Conservation (phyloP, 257 asterid genomes). For the Hygrophila difformis region DNA sequence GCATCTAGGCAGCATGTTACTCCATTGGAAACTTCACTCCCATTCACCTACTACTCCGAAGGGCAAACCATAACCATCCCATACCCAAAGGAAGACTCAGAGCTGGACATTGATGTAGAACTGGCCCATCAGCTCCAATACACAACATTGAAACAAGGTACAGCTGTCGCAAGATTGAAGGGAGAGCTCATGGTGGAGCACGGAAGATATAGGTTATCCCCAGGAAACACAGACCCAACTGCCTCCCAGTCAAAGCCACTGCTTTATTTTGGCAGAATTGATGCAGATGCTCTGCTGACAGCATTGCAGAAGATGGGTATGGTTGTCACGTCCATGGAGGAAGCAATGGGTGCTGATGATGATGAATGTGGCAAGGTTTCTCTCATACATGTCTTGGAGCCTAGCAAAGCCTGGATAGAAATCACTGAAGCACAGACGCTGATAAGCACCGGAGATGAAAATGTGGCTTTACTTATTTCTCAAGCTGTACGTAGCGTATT, state of each 20-base stretch:
- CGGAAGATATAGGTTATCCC: constrained; percentile 37
- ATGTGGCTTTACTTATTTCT: constrained; percentile 31
- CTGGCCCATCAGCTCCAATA: constrained; percentile 34
- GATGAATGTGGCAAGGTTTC: constrained; percentile 22
- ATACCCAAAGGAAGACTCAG: constrained; percentile 27
- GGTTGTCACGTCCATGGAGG: constrained; percentile 25
- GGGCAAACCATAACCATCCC: constrained; percentile 38
- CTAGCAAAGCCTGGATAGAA: constrained; percentile 39
- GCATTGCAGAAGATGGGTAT: constrained; percentile 38
- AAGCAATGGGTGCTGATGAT: constrained; percentile 10
- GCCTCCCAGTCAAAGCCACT: constrained; percentile 30
- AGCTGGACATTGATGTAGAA: constrained; percentile 40
- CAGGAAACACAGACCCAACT: constrained; percentile 23
- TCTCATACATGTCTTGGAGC: constrained; percentile 35
- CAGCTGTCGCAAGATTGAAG: constrained; percentile 30
- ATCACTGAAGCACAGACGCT: constrained; percentile 29
- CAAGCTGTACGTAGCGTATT: constrained; percentile 33
- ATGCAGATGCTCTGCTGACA: constrained; percentile 23
- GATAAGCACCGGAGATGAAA: constrained; percentile 37
- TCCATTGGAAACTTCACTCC: constrained; percentile 23
- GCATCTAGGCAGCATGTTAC: constrained; percentile 28
- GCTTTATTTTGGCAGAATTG: constrained; percentile 38
- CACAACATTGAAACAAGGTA: constrained; percentile 29
- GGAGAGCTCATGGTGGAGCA: constrained; percentile 54
- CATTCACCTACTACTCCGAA: constrained; percentile 37